These are phyloP conservation scores for Trapa incisa DNA, from an alignment of 345 rosid genomes.

Conservation along the genomic window DNA sequence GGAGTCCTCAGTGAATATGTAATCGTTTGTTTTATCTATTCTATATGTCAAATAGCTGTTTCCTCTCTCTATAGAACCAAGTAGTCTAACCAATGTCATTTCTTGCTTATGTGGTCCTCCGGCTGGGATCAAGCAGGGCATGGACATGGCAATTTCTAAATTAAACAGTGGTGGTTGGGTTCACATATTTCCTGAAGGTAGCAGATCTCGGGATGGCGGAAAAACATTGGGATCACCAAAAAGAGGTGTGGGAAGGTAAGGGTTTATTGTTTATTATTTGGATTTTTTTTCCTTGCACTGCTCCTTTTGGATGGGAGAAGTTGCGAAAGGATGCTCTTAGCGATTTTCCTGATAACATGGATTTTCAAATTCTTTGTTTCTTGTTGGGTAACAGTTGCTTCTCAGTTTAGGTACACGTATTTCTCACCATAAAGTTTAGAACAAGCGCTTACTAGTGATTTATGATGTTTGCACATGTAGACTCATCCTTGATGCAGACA, in stretches of 20 bases:
- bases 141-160: constrained; percentile 92
- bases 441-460: not conserved
- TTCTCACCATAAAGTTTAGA: not conserved
- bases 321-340: not conserved
- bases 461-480: constrained; percentile 17
- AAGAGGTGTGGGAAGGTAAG: constrained; percentile 94
- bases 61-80: not conserved
- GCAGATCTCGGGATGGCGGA: constrained; percentile 92
- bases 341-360: not conserved
- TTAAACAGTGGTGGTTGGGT: constrained; percentile 91
- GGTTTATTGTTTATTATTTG: not conserved
- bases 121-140: constrained; percentile 41
- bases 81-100: not conserved
- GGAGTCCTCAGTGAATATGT: not conserved
- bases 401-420: not conserved
- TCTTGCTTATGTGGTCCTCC: not conserved
- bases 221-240: constrained; percentile 69
- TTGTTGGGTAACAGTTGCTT: not conserved
- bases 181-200: constrained; percentile 96
- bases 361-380: not conserved
- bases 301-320: not conserved
- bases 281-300: not conserved
- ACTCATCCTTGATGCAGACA: constrained; percentile 79
- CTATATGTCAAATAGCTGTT: not conserved
- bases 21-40: not conserved